Conservation (phyloP, 805 yeast species). For the Zygotorulaspora sp. region DNA sequence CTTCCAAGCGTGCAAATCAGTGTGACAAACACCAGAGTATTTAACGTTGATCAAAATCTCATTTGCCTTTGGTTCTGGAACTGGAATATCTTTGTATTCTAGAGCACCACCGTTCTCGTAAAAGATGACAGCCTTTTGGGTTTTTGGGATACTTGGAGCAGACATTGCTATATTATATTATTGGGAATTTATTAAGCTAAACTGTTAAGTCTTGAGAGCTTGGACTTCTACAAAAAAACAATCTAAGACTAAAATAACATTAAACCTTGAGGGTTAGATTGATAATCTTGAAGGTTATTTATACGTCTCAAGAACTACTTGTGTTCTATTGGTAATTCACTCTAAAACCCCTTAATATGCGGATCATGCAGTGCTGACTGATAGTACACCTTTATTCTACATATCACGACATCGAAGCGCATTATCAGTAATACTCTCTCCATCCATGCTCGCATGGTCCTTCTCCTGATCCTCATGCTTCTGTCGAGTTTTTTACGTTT, state of each 20-base stretch:
- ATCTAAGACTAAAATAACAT: not conserved
- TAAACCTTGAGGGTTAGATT: conserved; percentile 1
- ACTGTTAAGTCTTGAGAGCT: not conserved
- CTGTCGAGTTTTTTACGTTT: too few relatives aligned
- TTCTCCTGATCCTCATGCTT: too few relatives aligned
- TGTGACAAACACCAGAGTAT: conserved; percentile 91
- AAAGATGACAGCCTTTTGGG: conserved; percentile 69
- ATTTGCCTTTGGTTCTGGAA: conserved; percentile 71
- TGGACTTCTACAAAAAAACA: not conserved
- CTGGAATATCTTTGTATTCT: conserved; percentile 68
- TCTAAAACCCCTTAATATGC: too few relatives aligned
- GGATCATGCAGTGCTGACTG: too few relatives aligned
- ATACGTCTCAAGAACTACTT: too few relatives aligned
- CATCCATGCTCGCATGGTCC: too few relatives aligned
- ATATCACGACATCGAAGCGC: too few relatives aligned
- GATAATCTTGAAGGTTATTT: conserved; percentile 2
- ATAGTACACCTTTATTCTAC: too few relatives aligned
- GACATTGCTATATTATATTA: conserved; percentile 34
- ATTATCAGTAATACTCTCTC: too few relatives aligned
- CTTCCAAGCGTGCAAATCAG: conserved; percentile 90
- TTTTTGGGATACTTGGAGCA: conserved; percentile 46
- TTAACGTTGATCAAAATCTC: conserved; percentile 76
- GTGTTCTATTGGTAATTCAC: too few relatives aligned
- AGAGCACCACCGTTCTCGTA: conserved; percentile 62
- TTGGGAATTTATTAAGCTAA: conserved; percentile 2